phyloP scores from a whole-genome alignment of 371 early-diverging fungal genomes.

The Enterocytospora artemiae region DNA sequence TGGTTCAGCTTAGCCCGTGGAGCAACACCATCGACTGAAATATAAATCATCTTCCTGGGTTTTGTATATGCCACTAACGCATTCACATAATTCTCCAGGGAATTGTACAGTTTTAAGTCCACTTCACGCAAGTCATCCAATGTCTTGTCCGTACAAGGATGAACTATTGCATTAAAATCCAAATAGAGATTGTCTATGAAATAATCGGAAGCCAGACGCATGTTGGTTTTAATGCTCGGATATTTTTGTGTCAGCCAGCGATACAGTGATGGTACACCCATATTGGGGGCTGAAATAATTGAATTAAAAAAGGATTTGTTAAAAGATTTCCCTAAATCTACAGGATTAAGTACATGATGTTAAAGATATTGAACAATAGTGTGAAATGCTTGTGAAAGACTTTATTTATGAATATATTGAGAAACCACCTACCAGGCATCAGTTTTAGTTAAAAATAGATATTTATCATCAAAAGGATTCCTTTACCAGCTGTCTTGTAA shows the following conservation, averaged over 20 bases:
- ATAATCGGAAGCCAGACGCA: slow-evolving; percentile 65
- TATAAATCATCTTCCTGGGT: slow-evolving; percentile 81
- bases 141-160: slow-evolving; percentile 81
- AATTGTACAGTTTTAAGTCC: slow-evolving; percentile 22
- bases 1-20: slow-evolving; percentile 99
- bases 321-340: too few relatives aligned
- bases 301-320: too few relatives aligned
- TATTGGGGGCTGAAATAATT: slow-evolving; percentile 9
- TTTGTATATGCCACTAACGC: slow-evolving; percentile 74
- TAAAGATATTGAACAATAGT: too few relatives aligned
- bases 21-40: slow-evolving; percentile 96
- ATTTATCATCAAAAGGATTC: too few relatives aligned
- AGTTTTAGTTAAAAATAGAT: too few relatives aligned
- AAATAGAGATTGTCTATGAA: slow-evolving; percentile 92
- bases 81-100: slow-evolving; percentile 78
- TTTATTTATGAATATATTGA: too few relatives aligned
- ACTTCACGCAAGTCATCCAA: slow-evolving; percentile 19
- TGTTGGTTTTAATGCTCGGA: slow-evolving; percentile 63
- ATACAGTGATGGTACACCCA: slow-evolving; percentile 61
- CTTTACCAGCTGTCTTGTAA: too few relatives aligned
- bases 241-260: slow-evolving; percentile 84
- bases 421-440: too few relatives aligned
- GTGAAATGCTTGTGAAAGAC: too few relatives aligned
- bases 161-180: slow-evolving; percentile 98
- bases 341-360: too few relatives aligned